A percentile compares a stretch with the other conserved stretches of the same genome.
Conservation (phyloP, 2,329 filamentous ascomycete species). For the Diaporthe aspalathi region DNA sequence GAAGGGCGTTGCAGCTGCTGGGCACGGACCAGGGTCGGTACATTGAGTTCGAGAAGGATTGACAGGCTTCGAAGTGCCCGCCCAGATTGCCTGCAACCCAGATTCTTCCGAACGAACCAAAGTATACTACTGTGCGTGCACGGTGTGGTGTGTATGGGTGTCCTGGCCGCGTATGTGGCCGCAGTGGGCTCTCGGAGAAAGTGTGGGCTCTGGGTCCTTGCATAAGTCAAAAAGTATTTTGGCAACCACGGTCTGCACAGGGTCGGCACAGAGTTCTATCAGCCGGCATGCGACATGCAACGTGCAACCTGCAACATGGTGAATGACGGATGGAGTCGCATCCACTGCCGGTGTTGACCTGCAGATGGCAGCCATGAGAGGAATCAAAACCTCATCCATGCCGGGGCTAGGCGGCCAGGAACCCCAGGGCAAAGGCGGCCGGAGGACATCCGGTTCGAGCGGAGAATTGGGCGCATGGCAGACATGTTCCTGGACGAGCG, state of each 20-base stretch:
- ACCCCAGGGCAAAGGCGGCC: background rate
- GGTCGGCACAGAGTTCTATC: conserved; percentile 36
- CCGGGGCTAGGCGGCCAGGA: conserved; percentile 25
- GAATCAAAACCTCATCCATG: conserved; percentile 23
- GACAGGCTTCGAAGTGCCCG: conserved; percentile 6
- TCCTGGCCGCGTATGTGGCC: conserved; percentile 38
- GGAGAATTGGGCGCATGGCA: conserved; percentile 35
- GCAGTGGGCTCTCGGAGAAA: conserved; percentile 32
- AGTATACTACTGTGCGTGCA: conserved; percentile 17
- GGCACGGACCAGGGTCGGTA: conserved; percentile 1
- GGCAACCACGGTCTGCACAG: conserved; percentile 30
- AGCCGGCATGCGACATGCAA: conserved; percentile 38
- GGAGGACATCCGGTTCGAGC: conserved; percentile 35
- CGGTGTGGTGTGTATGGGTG: conserved; percentile 18
- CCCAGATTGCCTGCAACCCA: background rate
- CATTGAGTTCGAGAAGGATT: conserved; percentile 29
- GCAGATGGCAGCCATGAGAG: conserved; percentile 17
- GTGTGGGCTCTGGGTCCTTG: conserved; percentile 14
- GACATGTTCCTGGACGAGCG: conserved; percentile 10
- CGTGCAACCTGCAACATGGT: conserved; percentile 36
- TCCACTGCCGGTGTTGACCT: conserved; percentile 33
- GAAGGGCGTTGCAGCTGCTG: background rate
- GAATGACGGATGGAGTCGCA: conserved; percentile 34
- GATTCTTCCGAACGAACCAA: conserved; percentile 1
- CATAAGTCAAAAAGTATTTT: conserved; percentile 20